Conservation (phyloP, 2,329 filamentous ascomycete species). For the Phoma sp. region DNA sequence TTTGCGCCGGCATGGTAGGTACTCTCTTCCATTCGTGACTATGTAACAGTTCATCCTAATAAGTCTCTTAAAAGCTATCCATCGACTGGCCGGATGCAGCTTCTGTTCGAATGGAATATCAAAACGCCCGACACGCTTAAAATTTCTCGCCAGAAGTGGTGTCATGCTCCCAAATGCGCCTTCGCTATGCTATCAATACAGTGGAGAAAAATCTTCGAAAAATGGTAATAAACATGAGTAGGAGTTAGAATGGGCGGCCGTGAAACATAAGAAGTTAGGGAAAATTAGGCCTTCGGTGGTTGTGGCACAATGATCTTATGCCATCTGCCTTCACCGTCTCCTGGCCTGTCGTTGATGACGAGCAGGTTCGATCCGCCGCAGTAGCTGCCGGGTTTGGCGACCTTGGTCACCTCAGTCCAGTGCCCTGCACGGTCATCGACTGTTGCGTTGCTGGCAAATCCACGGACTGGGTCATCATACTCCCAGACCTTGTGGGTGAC, state of each 20-base stretch:
- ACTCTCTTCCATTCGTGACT: background rate
- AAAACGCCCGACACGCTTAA: constrained; percentile 11
- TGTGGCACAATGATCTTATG: constrained; percentile 36
- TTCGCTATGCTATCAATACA: constrained; percentile 30
- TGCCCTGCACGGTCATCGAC: constrained; percentile 34
- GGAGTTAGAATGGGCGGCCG: constrained; percentile 5
- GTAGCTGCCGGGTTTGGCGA: constrained; percentile 60
- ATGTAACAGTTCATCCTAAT: background rate
- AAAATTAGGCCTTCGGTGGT: constrained; percentile 22
- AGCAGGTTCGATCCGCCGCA: constrained; percentile 62
- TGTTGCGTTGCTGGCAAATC: constrained; percentile 33
- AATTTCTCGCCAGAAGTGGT: constrained; percentile 7
- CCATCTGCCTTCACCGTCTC: constrained; percentile 42
- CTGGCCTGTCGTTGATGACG: constrained; percentile 50
- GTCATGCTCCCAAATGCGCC: constrained; percentile 24
- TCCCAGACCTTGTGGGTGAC: constrained; percentile 62
- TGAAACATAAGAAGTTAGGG: constrained; percentile 17
- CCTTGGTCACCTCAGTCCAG: constrained; percentile 49
- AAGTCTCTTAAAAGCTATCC: background rate
- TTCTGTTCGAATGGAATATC: background rate
- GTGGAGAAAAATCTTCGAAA: background rate
- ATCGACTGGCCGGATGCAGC: constrained; percentile 1
- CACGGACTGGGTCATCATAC: constrained; percentile 41
- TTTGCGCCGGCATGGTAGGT: background rate
- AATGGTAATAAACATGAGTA: background rate